Base-by-base conservation (phyloP, 306 rosid species). In the Castanospermum australe region DNA sequence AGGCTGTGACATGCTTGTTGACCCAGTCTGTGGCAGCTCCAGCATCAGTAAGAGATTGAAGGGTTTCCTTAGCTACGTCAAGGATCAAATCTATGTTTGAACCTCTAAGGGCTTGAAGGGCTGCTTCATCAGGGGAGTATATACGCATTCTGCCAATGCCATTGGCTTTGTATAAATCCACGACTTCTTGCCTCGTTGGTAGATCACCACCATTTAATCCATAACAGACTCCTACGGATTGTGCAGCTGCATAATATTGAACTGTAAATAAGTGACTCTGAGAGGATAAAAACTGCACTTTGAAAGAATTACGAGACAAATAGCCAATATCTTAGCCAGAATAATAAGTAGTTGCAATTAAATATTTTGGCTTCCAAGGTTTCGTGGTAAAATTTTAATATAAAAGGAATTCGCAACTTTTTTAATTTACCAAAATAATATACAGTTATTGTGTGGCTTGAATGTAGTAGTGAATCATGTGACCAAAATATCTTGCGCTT, bases 211-310 rank as follows among this genome's bases (percentile, higher is more conserved):
- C 86, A 0, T 20, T 24, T 48, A 20, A 8, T 5, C 96, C 96
- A 24, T 91, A 84, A 11, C 93, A 91, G 9, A 87, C 89, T 18
- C 96, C 91, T 0, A 72, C 1, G 6, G 94, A 67, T 61, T 88
- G 76, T 32, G 81, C 88, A 45, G 12, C 94, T 88, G 77, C 71
- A 75, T 56, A 9, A 25, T 48, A 21, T 42, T 21, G 2, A 67
- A 28, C 0, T 5, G 0, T 21, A 28, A 13, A 7, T 45, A 21
- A 17, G 32, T 18, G 4, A 15, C 4, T 5, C 3, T 44, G 1
- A 5, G 8, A 64, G 38, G 18, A 60, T 5, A 11, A 15, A 59
- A n/a, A 5, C 8, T 18, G 10, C 7, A 1, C 7, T 7, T 17
- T 51, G 24, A 18, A 5, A 6, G 17, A 17, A 51, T 0, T 4